These are phyloP conservation scores for Mesembryanthemum crystallinum DNA, from an alignment of 148 eudicot species.

Conservation along the genomic window DNA sequence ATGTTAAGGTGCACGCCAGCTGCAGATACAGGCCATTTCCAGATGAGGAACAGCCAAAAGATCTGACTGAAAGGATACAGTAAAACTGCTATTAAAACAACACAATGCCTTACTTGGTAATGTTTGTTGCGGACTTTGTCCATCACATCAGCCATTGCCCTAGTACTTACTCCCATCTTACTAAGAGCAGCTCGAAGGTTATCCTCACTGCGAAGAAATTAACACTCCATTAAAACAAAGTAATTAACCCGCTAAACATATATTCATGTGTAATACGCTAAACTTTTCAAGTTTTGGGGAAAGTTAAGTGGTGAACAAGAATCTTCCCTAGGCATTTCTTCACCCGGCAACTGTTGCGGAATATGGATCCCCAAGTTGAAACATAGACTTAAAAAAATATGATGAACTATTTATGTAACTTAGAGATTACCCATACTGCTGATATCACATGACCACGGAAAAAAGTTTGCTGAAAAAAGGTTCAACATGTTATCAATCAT, in stretches of 20 bases:
- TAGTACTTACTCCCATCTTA: slow-evolving; percentile 68
- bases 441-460: no score
- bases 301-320: not conserved
- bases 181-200: slow-evolving; percentile 83
- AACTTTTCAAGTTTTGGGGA: not conserved
- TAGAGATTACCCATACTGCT: not conserved
- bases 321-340: not conserved
- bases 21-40: slow-evolving; percentile 32
- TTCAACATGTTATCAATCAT: no score
- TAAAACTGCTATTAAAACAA: not conserved
- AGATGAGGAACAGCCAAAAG: not conserved
- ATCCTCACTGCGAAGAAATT: slow-evolving; percentile 58
- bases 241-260: slow-evolving; percentile 9
- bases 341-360: not conserved
- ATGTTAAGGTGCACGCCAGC: slow-evolving; percentile 93
- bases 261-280: not conserved
- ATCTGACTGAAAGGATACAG: not conserved
- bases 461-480: no score
- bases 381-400: not conserved
- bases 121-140: slow-evolving; percentile 73
- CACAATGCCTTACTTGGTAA: slow-evolving; percentile 56
- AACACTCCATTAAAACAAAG: not conserved
- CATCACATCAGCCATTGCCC: slow-evolving; percentile 69
- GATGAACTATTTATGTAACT: not conserved
- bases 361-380: not conserved